These are phyloP conservation scores for Mixia osmundae DNA, from an alignment of 1,284 basidiomycete species.

Conservation along the genomic window DNA sequence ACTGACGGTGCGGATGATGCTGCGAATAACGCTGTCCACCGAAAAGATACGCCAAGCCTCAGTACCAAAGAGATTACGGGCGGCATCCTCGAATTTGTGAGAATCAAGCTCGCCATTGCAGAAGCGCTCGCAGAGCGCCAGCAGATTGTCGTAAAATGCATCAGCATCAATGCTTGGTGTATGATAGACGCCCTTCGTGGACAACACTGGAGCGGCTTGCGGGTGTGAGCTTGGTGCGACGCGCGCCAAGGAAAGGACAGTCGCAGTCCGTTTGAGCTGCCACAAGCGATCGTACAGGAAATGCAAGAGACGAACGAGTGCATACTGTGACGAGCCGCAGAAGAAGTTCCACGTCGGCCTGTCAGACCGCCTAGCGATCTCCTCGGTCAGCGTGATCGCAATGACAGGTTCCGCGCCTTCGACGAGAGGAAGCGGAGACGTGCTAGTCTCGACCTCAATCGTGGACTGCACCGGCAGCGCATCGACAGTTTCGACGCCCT, in stretches of 20 bases:
- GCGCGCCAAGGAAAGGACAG: constrained; percentile 24
- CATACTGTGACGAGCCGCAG: constrained; percentile 79
- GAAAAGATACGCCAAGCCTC: constrained; percentile 39
- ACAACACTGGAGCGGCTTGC: not conserved
- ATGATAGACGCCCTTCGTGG: not conserved
- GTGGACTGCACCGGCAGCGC: not conserved
- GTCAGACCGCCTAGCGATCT: too few species aligned
- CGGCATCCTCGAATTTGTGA: constrained; percentile 72
- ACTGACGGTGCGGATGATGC: constrained; percentile 12
- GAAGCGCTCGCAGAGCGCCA: constrained; percentile 77
- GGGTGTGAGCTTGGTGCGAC: constrained; percentile 30
- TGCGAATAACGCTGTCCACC: constrained; percentile 22
- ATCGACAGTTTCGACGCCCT: constrained; percentile 7
- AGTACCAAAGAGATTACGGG: constrained; percentile 88
- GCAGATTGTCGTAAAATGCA: constrained; percentile 59
- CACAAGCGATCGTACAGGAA: constrained; percentile 64
- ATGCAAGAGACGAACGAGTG: constrained; percentile 28
- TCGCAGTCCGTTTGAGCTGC: constrained; percentile 44
- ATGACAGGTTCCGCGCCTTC: not conserved
- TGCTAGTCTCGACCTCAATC: not conserved
- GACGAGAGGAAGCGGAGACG: not conserved
- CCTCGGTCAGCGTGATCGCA: not conserved
- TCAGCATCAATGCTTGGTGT: not conserved
- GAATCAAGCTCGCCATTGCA: constrained; percentile 85
- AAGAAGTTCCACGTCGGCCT: constrained; percentile 62